Evolutionary conservation across 2,329 filamentous ascomycete genomes (phyloP), one percentile per base, ranked within the genome.

Genomic region (Cytospora chrysosperma): DNA sequence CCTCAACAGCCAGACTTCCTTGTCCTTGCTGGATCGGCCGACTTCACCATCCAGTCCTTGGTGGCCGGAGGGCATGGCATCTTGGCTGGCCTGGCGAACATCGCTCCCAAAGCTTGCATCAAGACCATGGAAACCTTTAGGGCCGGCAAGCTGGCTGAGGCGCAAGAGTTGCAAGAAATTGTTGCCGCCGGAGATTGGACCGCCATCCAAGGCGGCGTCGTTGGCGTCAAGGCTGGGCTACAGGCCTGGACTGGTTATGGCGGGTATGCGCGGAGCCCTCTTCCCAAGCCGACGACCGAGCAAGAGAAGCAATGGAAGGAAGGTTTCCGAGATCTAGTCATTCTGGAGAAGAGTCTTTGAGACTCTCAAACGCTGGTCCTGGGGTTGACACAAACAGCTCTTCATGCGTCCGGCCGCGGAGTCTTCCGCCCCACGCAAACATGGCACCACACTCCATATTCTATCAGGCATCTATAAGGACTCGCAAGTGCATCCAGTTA

Each of bases 171-270:
- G 74, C 89, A 92, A 74, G 87, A 85, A 53, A 75, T 86, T 26
- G 79, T 92, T 51, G 86, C 88, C 52, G 79, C 82, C 56, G 90
- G 87, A 53, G 89, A 92, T 76, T 91, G 88, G 89, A 85, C 83
- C 4, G 87, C 87, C 32, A 91, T 91, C 65, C 83, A 89, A 70
- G 85, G 87, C 62, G 89, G 89, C 54, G 87, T 92, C 61, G 84
- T 90, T 30, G 88, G 88, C 53, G 88, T 88, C 69, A 92, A 92
- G 78, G 83, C 85, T 61, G 88, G 84, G 6, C 75, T 92, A 68
- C 79, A 88, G 73, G 77, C 81, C n/a, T 88, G 85, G 77, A 83
- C 83, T 72, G 88, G 87, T 30, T 92, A 92, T 70, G 89, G 89
- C 63, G 81, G 80, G 30, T 77, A 75, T 63, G 78, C 75, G 32